phyloP scores from a whole-genome alignment of 2,329 filamentous ascomycete species.

The Metarhizium anisopliae region DNA sequence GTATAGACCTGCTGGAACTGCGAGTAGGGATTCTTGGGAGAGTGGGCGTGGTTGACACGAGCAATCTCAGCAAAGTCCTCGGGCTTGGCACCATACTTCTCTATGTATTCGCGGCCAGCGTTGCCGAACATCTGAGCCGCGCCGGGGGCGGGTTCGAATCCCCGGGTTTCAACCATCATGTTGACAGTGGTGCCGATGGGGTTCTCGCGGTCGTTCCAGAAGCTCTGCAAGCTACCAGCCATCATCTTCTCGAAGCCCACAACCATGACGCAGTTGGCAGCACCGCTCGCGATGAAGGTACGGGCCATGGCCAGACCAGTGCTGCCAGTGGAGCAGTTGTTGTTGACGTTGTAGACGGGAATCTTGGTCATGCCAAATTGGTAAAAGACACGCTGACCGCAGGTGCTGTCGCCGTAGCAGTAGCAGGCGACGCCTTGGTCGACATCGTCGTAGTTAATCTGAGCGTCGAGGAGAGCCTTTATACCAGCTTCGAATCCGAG shows the following conservation, averaged over 20 bases:
- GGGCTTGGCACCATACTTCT: slow-evolving; percentile 78
- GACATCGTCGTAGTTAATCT: slow-evolving; percentile 94
- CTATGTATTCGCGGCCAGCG: slow-evolving; percentile 87
- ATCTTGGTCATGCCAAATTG: slow-evolving; percentile 97
- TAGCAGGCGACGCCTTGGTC: slow-evolving; percentile 96
- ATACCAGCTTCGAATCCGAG: slow-evolving; percentile 87
- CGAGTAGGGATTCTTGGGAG: slow-evolving; percentile 89
- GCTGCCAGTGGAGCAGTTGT: slow-evolving; percentile 95
- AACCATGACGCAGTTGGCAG: slow-evolving; percentile 80
- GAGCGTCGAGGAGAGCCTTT: slow-evolving; percentile 76
- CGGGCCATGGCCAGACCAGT: slow-evolving; percentile 81
- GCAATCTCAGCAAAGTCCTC: slow-evolving; percentile 94
- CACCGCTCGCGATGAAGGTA: slow-evolving; percentile 69
- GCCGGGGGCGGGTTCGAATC: slow-evolving; percentile 71
- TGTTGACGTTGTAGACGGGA: slow-evolving; percentile 96
- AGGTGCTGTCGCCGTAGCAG: slow-evolving; percentile 93
- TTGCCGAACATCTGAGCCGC: slow-evolving; percentile 95
- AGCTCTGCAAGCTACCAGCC: slow-evolving; percentile 72
- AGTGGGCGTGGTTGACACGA: slow-evolving; percentile 87
- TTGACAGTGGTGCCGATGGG: slow-evolving; percentile 62
- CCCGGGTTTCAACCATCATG: slow-evolving; percentile 79
- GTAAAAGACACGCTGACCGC: slow-evolving; percentile 94
- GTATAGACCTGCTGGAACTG: slow-evolving; percentile 93
- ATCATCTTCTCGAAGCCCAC: slow-evolving; percentile 99
- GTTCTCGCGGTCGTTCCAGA: slow-evolving; percentile 78